Evolutionary conservation across 1,139 yeast species (phyloP).

Genomic region (Pichia sp.): DNA sequence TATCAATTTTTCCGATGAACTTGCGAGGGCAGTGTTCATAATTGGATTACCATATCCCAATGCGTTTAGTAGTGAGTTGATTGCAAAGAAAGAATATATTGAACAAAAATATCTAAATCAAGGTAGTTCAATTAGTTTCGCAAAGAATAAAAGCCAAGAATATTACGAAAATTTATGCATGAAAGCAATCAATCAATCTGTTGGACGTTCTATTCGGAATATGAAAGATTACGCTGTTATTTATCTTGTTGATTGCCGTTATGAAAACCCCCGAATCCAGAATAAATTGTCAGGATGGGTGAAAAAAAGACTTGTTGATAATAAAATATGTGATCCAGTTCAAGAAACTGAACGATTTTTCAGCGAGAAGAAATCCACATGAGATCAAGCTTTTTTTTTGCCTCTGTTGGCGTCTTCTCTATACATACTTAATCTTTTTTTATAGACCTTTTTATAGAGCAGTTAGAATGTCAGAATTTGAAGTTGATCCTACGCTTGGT

Average conservation of each 20-base stretch:
- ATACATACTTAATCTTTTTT: neutral
- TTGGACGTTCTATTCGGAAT: slow-evolving; percentile 90
- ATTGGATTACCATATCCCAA: slow-evolving; percentile 90
- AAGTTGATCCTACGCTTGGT: slow-evolving; percentile 61
- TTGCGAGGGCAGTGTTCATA: slow-evolving; percentile 85
- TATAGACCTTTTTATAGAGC: neutral
- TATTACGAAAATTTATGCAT: slow-evolving; percentile 84
- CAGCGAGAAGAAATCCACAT: neutral
- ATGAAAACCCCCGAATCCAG: slow-evolving; percentile 40
- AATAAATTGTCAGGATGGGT: slow-evolving; percentile 78
- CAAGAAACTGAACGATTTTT: neutral
- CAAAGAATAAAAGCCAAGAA: slow-evolving; percentile 43
- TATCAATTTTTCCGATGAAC: slow-evolving; percentile 77
- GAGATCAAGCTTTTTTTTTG: neutral
- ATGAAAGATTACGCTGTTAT: slow-evolving; percentile 73
- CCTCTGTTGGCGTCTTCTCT: neutral
- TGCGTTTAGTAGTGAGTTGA: slow-evolving; percentile 72
- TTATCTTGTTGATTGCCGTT: slow-evolving; percentile 65
- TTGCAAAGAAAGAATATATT: slow-evolving; percentile 64
- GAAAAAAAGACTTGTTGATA: slow-evolving; percentile 31
- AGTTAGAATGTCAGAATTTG: slow-evolving; percentile 31
- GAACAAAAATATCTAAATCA: slow-evolving; percentile 36
- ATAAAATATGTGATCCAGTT: neutral
- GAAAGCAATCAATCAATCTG: slow-evolving; percentile 89
- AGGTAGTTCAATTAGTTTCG: slow-evolving; percentile 40